phyloP scores from a whole-genome alignment of 805 yeast species.

The Metschnikowia matae region DNA sequence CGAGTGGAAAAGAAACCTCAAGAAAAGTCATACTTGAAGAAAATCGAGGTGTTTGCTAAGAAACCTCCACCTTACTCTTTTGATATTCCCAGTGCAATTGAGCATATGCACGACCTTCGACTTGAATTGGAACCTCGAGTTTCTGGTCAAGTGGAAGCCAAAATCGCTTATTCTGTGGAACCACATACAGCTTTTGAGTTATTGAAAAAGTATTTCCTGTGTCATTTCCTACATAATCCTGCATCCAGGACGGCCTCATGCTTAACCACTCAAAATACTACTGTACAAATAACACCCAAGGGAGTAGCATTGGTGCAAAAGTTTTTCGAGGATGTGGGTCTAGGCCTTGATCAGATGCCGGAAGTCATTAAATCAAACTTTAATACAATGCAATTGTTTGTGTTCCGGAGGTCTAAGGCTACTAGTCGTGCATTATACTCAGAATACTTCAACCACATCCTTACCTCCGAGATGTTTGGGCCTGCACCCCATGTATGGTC shows the following conservation, averaged over 20 bases:
- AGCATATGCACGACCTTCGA: slow-evolving; percentile 45
- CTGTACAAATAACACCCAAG: slow-evolving; percentile 85
- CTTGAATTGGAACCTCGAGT: slow-evolving; percentile 44
- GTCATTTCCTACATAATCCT: slow-evolving; percentile 70
- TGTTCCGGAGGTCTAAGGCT: slow-evolving; percentile 54
- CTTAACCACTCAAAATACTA: slow-evolving; percentile 36
- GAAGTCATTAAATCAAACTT: slow-evolving; percentile 49
- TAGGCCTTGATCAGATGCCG: slow-evolving; percentile 38
- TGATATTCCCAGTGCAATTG: slow-evolving; percentile 46
- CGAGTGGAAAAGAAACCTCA: background rate
- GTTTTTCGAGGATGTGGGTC: slow-evolving; percentile 56
- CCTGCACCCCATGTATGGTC: slow-evolving; percentile 66
- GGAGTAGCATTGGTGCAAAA: slow-evolving; percentile 69
- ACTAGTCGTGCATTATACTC: slow-evolving; percentile 61
- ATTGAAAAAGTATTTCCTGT: slow-evolving; percentile 50
- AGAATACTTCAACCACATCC: slow-evolving; percentile 57
- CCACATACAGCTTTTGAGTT: slow-evolving; percentile 43
- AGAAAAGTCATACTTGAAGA: background rate
- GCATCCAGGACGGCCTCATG: slow-evolving; percentile 60
- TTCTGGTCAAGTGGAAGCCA: slow-evolving; percentile 41
- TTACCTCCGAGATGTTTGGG: slow-evolving; percentile 66
- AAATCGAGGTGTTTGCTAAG: slow-evolving; percentile 1
- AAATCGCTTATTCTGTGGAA: slow-evolving; percentile 52
- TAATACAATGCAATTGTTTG: slow-evolving; percentile 69
- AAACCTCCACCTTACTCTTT: slow-evolving; percentile 52